Evolutionary conservation across 441 rosid species (phyloP), one percentile per base, ranked within the genome.

Genomic region (Viola pubescens): DNA sequence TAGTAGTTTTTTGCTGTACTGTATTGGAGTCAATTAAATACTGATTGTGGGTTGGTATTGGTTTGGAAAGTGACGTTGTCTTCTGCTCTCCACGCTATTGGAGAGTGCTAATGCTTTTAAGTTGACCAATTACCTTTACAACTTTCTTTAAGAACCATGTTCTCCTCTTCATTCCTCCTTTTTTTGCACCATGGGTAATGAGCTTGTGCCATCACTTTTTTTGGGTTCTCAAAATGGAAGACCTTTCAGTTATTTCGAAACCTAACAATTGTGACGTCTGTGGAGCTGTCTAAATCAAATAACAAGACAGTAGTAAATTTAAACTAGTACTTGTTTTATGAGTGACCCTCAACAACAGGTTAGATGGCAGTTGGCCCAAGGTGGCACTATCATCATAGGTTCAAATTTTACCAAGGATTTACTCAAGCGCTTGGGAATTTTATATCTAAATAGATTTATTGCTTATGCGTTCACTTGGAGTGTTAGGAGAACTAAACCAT

Each of bases 61-160:
- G 38, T 34, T 53, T 53, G 34, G 12, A 34, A n/a, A 38, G 42
- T 39, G 34, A 43, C 8, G 38, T 16, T 19, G 0, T 34, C 52
- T 54, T 66, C 37, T 66, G 16, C 49, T 52, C 53, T 53, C n/a
- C 44, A 41, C 49, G 40, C 34, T 26, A 26, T 26, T 39, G 0
- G 3, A 12, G 52, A 26, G 45, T 47, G 45, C 8, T 44, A 26
- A 53, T 58, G 52, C 38, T 42, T 57, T 50, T 42, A 19, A 13
- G 43, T 7, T 38, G 65, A 61, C 48, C 47, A 10, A 47, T 7
- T 55, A 46, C 42, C 61, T 55, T 19, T 41, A 12, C 49, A 41
- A 41, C 61, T 10, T 60, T 67, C 26, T 54, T 26, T 26, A 26
- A 26, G 34, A 26, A 26, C 34, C 34, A 1, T 26, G 34, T 26